Conservation (phyloP, 1,139 yeast genomes). For the Pichia sp. region DNA sequence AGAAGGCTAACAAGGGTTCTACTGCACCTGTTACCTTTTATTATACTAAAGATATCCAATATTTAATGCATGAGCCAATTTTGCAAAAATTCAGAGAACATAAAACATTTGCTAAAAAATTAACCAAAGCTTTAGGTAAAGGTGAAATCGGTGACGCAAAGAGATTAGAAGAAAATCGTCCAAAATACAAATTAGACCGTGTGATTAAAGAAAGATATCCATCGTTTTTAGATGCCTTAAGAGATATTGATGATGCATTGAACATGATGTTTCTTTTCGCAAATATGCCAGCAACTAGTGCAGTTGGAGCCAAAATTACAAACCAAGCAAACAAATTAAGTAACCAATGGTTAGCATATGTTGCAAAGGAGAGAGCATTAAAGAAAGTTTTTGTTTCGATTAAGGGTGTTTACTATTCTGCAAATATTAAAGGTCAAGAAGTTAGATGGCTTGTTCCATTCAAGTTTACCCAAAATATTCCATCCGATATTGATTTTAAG, state of each 20-base stretch:
- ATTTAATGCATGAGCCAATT: slow-evolving; percentile 91
- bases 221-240: slow-evolving; percentile 80
- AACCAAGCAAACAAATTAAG: slow-evolving; percentile 81
- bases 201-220: slow-evolving; percentile 95
- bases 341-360: slow-evolving; percentile 93
- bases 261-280: slow-evolving; percentile 92
- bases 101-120: slow-evolving; percentile 86
- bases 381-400: slow-evolving; percentile 92
- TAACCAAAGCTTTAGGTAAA: slow-evolving; percentile 84
- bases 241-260: slow-evolving; percentile 93
- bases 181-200: slow-evolving; percentile 81
- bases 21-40: slow-evolving; percentile 95
- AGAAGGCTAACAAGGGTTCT: slow-evolving; percentile 95
- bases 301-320: slow-evolving; percentile 70
- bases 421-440: slow-evolving; percentile 83
- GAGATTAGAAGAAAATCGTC: slow-evolving; percentile 72
- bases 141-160: slow-evolving; percentile 90
- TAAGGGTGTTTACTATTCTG: slow-evolving; percentile 96
- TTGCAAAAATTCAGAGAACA: slow-evolving; percentile 90
- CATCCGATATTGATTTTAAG: slow-evolving; percentile 90
- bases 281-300: slow-evolving; percentile 89
- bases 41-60: slow-evolving; percentile 90
- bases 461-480: slow-evolving; percentile 93
- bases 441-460: slow-evolving; percentile 95
- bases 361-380: slow-evolving; percentile 76